Evolutionary conservation across 2,329 filamentous ascomycete genomes (phyloP), one percentile per base, ranked within the genome.

Genomic region (Cercospora beticola): DNA sequence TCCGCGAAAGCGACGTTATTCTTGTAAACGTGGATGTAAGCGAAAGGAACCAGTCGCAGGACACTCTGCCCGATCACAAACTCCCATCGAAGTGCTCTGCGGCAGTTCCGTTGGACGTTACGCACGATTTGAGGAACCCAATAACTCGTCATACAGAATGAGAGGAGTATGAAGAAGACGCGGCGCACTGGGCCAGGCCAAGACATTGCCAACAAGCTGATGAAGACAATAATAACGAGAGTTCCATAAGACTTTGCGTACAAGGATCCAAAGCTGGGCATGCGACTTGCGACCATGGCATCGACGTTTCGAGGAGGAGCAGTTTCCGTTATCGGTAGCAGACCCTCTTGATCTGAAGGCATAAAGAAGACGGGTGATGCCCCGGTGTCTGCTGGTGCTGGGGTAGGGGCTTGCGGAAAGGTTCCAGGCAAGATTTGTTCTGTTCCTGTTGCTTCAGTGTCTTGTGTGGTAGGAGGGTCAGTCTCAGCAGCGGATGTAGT

Each of bases 51-150:
- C 5, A 97, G 83, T 1, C 95, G 90, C 7, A 97, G 84, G 5
- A 90, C 74, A 59, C 92, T 95, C 79, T 97, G 92, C 2, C 93
- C 94, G 23, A 93, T 77, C 66, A 97, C 90, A 77, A 97, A 99
- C 68, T 91, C 90, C 93, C 94, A 97, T 3, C 90, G 87, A n/a
- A 98, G 84, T 0, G 94, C 94, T 75, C 92, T 92, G 49, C 94
- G 92, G 79, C 93, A 97, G 80, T 97, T 97, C 64, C 94, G 92
- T 80, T 92, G 88, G 64, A 91, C 85, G 78, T 99, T 99, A 70
- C 95, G 92, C 77, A 91, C 88, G 73, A 98, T 97, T 79, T 99
- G 95, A 0, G 95, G 94, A 0, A 89, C 78, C 94, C 94, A 98
- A 77, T 97, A 90, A 21, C 94, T 97, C 56, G 97, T 87, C 78